Percentiles rank a stretch among this genome's conserved stretches.
Conservation (phyloP, 2,329 filamentous ascomycete genomes). For the Colletotrichum graminicola region DNA sequence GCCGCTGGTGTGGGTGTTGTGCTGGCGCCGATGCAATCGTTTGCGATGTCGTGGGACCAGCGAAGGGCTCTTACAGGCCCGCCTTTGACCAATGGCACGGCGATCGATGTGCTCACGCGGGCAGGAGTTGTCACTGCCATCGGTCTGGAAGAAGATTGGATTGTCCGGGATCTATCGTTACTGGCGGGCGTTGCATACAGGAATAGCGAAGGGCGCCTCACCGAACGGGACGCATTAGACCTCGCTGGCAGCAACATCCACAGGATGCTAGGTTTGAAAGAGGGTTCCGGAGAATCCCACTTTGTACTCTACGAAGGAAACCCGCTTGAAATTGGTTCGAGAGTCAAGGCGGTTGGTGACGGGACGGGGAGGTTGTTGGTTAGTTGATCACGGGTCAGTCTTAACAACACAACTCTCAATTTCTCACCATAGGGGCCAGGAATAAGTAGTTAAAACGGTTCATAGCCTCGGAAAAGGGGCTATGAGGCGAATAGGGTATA, state of each 20-base stretch:
- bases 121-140: constrained; percentile 71
- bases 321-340: constrained; percentile 70
- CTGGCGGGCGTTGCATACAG: constrained; percentile 70
- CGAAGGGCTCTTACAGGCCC: constrained; percentile 72
- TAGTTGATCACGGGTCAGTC: not conserved
- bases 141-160: constrained; percentile 72
- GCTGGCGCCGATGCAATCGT: constrained; percentile 69
- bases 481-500: too few relatives aligned
- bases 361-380: constrained; percentile 44
- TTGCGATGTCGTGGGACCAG: constrained; percentile 69
- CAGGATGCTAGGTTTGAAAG: constrained; percentile 65
- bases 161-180: constrained; percentile 69
- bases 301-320: constrained; percentile 74
- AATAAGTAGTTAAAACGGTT: too few relatives aligned
- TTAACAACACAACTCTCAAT: too few relatives aligned
- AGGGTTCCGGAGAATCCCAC: constrained; percentile 44
- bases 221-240: constrained; percentile 66
- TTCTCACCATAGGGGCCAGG: too few relatives aligned
- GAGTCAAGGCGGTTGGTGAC: constrained; percentile 65
- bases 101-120: constrained; percentile 66
- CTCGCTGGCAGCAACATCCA: constrained; percentile 69
- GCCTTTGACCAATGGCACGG: constrained; percentile 74
- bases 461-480: too few relatives aligned
- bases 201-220: constrained; percentile 68
- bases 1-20: constrained; percentile 69